Conservation (phyloP, 768 basidiomycete genomes). For the Amanita pseudoporphyria region DNA sequence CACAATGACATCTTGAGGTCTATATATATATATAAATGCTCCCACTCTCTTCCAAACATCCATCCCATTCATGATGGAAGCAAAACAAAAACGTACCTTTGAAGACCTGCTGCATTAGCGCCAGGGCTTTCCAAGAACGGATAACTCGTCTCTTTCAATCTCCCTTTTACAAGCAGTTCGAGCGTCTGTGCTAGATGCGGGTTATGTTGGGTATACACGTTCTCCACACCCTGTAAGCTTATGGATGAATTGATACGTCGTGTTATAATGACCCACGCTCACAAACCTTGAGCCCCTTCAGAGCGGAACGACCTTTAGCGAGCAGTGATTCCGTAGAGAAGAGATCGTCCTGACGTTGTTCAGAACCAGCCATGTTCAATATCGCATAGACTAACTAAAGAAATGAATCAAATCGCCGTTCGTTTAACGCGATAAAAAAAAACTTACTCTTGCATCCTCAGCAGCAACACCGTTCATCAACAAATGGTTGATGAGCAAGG, state of each 20-base stretch:
- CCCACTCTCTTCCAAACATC: not conserved
- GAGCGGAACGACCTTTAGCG: slow-evolving; percentile 85
- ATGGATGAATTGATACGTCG: not conserved
- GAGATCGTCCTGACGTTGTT: slow-evolving; percentile 95
- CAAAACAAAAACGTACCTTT: too few species aligned
- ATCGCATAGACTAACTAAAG: slow-evolving; percentile 84
- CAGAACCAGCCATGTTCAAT: slow-evolving; percentile 87
- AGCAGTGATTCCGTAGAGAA: slow-evolving; percentile 94
- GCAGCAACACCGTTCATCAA: slow-evolving; percentile 65
- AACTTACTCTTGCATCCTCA: slow-evolving; percentile 54
- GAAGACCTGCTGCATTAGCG: slow-evolving; percentile 57
- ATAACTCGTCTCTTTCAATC: slow-evolving; percentile 80
- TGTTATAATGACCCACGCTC: not conserved
- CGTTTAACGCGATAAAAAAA: slow-evolving; percentile 3
- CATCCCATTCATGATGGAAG: too few species aligned
- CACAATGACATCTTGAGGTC: slow-evolving; percentile 92
- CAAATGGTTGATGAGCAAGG: slow-evolving; percentile 63
- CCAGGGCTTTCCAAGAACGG: slow-evolving; percentile 72
- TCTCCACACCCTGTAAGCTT: slow-evolving; percentile 84
- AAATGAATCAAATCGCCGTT: slow-evolving; percentile 9
- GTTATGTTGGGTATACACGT: slow-evolving; percentile 96
- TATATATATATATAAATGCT: too few species aligned
- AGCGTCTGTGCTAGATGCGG: slow-evolving; percentile 91
- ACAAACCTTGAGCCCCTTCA: slow-evolving; percentile 87
- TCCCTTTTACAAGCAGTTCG: slow-evolving; percentile 80